These are phyloP conservation scores for Ocimum tenuiflorum DNA, from an alignment of 257 asterid species.

Conservation along the genomic window DNA sequence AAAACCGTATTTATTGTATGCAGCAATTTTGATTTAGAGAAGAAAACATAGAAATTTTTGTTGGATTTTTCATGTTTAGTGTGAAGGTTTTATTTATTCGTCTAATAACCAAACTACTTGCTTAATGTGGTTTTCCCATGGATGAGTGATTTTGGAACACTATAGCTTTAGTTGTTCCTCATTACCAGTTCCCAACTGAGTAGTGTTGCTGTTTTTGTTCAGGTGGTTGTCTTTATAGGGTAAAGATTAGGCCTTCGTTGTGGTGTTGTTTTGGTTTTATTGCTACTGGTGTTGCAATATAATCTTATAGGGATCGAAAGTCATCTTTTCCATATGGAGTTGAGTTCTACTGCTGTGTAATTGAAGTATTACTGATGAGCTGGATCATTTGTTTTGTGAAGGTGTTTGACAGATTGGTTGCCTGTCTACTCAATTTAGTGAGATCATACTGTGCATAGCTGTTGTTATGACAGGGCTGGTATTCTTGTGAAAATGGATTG, in stretches of 20 bases:
- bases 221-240: not conserved
- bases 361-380: not conserved
- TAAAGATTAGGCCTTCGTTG: not conserved
- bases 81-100: not conserved
- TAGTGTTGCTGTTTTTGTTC: not conserved
- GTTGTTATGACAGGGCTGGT: slow-evolving; percentile 5
- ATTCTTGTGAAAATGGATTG: slow-evolving; percentile 34
- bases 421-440: slow-evolving; percentile 1
- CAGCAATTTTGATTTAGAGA: not conserved
- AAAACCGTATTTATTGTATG: not conserved
- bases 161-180: not conserved
- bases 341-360: not conserved
- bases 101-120: not conserved
- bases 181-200: no score
- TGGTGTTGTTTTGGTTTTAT: not conserved
- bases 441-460: not conserved
- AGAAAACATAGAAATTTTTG: not conserved
- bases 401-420: slow-evolving; percentile 3
- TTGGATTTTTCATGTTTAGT: not conserved
- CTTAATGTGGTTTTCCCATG: not conserved
- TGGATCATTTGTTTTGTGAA: not conserved
- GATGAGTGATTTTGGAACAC: not conserved
- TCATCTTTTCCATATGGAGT: not conserved
- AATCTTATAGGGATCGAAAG: not conserved
- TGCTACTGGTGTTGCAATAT: not conserved